These are phyloP conservation scores for Dendrothele bispora DNA, from an alignment of 768 basidiomycete species.

Conservation along the genomic window DNA sequence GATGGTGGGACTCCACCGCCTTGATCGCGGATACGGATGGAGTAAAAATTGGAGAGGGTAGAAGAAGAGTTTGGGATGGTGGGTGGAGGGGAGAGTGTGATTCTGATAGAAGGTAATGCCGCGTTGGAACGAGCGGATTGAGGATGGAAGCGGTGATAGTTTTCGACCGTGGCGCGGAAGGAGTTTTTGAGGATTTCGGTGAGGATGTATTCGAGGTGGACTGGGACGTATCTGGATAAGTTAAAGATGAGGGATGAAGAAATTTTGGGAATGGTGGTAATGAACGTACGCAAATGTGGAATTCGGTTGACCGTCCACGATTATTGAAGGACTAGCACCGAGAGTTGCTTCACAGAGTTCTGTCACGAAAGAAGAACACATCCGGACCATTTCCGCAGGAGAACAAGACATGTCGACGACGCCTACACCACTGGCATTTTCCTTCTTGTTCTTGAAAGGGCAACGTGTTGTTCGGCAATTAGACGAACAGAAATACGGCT, in stretches of 20 bases:
- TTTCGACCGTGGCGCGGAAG: constrained; percentile 86
- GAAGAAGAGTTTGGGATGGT: constrained; percentile 26
- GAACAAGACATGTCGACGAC: constrained; percentile 75
- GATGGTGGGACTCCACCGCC: constrained; percentile 80
- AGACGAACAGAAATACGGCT: constrained; percentile 86
- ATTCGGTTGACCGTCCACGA: constrained; percentile 69
- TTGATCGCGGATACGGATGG: constrained; percentile 80
- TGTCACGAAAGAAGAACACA: constrained; percentile 81
- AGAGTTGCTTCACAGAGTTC: constrained; percentile 86
- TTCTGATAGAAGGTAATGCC: constrained; percentile 58
- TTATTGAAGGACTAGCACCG: constrained; percentile 64
- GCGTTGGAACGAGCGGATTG: constrained; percentile 34
- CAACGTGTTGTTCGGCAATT: constrained; percentile 90
- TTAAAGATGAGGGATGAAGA: constrained; percentile 4
- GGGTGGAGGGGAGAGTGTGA: constrained; percentile 69
- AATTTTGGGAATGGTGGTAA: neutral
- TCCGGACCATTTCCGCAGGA: constrained; percentile 69
- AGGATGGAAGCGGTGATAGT: too few species aligned
- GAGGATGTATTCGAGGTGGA: constrained; percentile 88
- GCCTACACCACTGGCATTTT: constrained; percentile 51
- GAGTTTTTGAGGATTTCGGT: constrained; percentile 92
- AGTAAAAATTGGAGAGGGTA: constrained; percentile 53
- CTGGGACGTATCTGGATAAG: constrained; percentile 67
- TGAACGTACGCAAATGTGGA: constrained; percentile 73
- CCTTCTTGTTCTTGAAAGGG: constrained; percentile 68